Conservation (phyloP, 2,329 filamentous ascomycete genomes). For the Samsoniella hepiali region DNA sequence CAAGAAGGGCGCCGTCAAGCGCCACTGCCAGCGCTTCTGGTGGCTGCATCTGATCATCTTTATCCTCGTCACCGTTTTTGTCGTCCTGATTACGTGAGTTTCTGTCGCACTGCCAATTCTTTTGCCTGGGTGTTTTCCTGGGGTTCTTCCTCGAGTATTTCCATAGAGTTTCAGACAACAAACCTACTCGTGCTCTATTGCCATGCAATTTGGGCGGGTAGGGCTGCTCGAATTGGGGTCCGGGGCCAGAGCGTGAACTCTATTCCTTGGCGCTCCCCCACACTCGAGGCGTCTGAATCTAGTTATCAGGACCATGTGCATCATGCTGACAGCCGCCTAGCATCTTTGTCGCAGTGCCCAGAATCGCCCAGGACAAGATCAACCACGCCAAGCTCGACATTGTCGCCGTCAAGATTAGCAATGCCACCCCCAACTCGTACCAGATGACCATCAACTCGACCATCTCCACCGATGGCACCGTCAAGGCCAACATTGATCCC, state of each 20-base stretch:
- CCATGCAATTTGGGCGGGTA: too few relatives aligned
- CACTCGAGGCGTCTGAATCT: too few relatives aligned
- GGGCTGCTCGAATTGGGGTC: too few relatives aligned
- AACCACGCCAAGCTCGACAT: slow-evolving; percentile 51
- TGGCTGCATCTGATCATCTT: slow-evolving; percentile 56
- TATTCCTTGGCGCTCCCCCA: too few relatives aligned
- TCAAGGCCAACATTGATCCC: slow-evolving; percentile 48
- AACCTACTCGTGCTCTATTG: neutral
- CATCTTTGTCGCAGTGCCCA: slow-evolving; percentile 54
- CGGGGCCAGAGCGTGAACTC: neutral
- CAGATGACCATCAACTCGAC: slow-evolving; percentile 55
- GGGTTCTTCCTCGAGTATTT: neutral
- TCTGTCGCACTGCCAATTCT: neutral
- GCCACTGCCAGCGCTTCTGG: slow-evolving; percentile 57
- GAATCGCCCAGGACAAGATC: slow-evolving; percentile 55
- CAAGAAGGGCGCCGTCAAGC: slow-evolving; percentile 40
- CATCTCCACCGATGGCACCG: slow-evolving; percentile 49
- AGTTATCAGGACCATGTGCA: too few relatives aligned
- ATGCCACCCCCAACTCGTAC: slow-evolving; percentile 44
- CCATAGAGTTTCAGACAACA: neutral
- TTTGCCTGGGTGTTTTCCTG: neutral
- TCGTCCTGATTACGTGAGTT: slow-evolving; percentile 59
- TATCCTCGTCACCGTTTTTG: slow-evolving; percentile 48
- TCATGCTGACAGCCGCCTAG: slow-evolving; percentile 24
- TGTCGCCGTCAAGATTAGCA: slow-evolving; percentile 52